These are phyloP conservation scores for Eimeria praecox DNA, from an alignment of 169 alveolate genomes.

Conservation along the genomic window DNA sequence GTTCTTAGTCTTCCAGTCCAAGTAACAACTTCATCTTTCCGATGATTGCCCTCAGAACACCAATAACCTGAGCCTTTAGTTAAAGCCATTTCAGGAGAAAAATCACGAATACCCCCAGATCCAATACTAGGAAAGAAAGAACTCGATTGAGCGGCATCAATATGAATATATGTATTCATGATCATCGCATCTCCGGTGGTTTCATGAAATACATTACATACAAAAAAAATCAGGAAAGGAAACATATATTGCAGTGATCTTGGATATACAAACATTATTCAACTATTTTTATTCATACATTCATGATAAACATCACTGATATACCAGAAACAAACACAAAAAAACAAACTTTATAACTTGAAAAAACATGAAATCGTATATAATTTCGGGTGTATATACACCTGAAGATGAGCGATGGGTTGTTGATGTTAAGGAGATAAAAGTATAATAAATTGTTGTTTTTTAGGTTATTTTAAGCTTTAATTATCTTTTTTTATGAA, in stretches of 20 bases:
- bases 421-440: too few relatives aligned
- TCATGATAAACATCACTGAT: neutral
- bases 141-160: slow-evolving; percentile 50
- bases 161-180: slow-evolving; percentile 43
- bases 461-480: neutral
- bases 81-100: slow-evolving; percentile 74
- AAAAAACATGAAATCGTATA: too few relatives aligned
- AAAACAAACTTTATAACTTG: neutral
- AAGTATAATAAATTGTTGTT: too few relatives aligned
- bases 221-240: neutral
- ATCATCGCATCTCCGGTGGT: slow-evolving; percentile 15
- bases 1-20: slow-evolving; percentile 72
- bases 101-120: slow-evolving; percentile 71
- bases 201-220: too few relatives aligned
- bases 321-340: neutral
- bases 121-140: slow-evolving; percentile 78
- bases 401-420: too few relatives aligned
- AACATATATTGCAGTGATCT: neutral
- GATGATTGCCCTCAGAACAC: slow-evolving; percentile 81
- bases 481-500: neutral
- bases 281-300: neutral
- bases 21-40: slow-evolving; percentile 43
- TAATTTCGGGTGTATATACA: too few relatives aligned
- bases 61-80: slow-evolving; percentile 82
- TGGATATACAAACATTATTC: neutral